Base-by-base conservation (phyloP, 2,329 filamentous ascomycete species). In the Fusarium hostae region DNA sequence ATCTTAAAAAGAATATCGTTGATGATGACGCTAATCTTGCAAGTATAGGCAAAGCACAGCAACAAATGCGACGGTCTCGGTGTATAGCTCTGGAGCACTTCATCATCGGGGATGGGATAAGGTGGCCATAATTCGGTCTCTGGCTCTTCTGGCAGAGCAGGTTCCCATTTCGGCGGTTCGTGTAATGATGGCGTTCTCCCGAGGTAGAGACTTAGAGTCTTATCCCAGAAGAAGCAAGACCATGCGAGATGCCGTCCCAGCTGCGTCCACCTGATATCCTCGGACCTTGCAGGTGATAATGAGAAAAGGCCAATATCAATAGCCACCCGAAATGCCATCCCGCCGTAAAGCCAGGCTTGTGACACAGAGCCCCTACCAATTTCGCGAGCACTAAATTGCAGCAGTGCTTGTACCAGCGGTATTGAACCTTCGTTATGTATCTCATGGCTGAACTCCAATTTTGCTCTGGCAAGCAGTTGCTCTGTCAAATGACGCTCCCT, bases 141-240 rank as follows among this genome's bases (percentile, higher is more conserved):
- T 9, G 16, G 30, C 2, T 26, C 15, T 0, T 37, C 58, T 2
- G 51, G 51, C 0, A 58, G 3, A 3, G 40, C 32, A 16, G 40
- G 51, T 0, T 32, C 24, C 32, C 58, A 44, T 22, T 45, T 61
- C 0, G 58, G 58, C 2, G 58, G 58, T 5, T 61, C 51, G 1
- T 51, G 51, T 2, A 61, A 32, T 8, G 58, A 61, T 0, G 51
- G 58, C 0, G 58, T 45, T 32, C 58, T 13, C 1, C 58, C 58
- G 5, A 61, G 58, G 2, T 61, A 61, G 1, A 61, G 9, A 24
- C 58, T 61, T 24, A 61, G 6, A 1, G 58, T 61, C 10, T 58
- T 61, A 1, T 61, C 58, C 58, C 58, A 61, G 1, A 26, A 34
- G 9, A 58, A 61, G 3, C 58, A 61, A 4, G 58, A 61, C 58